Evolutionary conservation across 345 rosid genomes (phyloP), one percentile per base, ranked within the genome.

Genomic region (Microcos paniculata): DNA sequence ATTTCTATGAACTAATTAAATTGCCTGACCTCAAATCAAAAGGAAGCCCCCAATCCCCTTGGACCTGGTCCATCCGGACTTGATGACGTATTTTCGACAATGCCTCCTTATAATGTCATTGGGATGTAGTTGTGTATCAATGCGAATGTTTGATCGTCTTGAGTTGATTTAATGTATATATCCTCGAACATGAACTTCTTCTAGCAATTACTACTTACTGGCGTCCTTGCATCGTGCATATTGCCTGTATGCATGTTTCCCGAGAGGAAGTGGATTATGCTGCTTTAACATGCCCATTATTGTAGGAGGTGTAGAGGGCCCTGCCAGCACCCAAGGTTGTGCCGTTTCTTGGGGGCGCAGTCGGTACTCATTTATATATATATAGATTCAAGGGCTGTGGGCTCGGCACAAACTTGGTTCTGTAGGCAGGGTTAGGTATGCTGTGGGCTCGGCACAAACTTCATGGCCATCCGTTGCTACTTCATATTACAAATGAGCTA

Each of bases 51-150:
- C n/a, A n/a, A n/a, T n/a, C n/a, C n/a, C n/a, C n/a, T n/a, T 89
- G 89, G 93, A 87, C 90, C 0, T 89, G 93, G 69, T 86, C 90
- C 0, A n/a, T n/a, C n/a, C n/a, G 72, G 83, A 26, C n/a, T n/a
- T n/a, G 87, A 83, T 5, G 76, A 82, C 30, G 81, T 87, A 24
- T 82, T 78, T 82, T 89, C n/a, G n/a, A 84, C 85, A 85, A 84
- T 69, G 87, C 88, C 46, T 89, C 91, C 57, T n/a, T n/a, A 67
- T 87, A 81, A 86, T 89, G n/a, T n/a, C n/a, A n/a, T 14, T 89
- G 93, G 93, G 93, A 89, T 1, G 78, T 86, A 24, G 88, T 87
- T 0, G 93, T 88, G n/a, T n/a, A 8, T 88, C 88, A 6, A 76
- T 77, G 14, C 49, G 87, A 53, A 82, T 89, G 87, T 87, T 86